Evolutionary conservation across 139 green algal genomes (phyloP), one percentile per base, ranked within the genome.

Genomic region (Prasinococcaceae sp.): DNA sequence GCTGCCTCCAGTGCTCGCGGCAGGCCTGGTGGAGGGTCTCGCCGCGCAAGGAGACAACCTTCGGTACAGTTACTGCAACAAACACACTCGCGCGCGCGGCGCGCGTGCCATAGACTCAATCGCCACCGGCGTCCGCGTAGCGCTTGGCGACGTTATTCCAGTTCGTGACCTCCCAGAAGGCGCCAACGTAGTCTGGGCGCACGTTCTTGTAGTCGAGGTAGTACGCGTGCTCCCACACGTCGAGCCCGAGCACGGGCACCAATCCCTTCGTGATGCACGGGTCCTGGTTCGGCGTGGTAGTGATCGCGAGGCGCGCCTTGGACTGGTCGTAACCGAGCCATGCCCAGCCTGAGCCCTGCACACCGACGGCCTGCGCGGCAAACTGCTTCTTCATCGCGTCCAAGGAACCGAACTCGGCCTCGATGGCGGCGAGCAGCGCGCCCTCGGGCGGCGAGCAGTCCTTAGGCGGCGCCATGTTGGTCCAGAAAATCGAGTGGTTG

Each of bases 161-260:
- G 75, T 97, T 97, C 25, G 97, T 76, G 5, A 97, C 52, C 46
- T 86, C 78, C 89, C 89, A 97, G 50, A 97, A 80, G 27, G 76
- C 79, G 42, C 92, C 94, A 4, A 97, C 67, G 70, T 97, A 97
- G 55, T 95, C 82, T 1, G 89, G 84, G 17, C 84, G 71, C 35
- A 90, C 80, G 49, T 97, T 97, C 69, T 94, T 94, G 80, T 97
- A 97, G n/a, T n/a, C n/a, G n/a, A n/a, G n/a, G n/a, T n/a, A 38
- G 53, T 65, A 69, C 6, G 60, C 53, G 38, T 69, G 60, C 52
- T 69, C 84, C 88, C 88, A 96, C 25, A 94, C 83, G 53, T 96
- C 88, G 0, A 95, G 49, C 30, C 89, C 89, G 48, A 97, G 68
- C 42, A 97, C 57, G 5, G 89, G 89, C n/a, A 88, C 62, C 28